A percentile compares a stretch with the other conserved stretches of the same genome.
These are phyloP conservation scores for Diaporthe sp. DNA, from an alignment of 2,329 filamentous ascomycete genomes.

Conservation along the genomic window DNA sequence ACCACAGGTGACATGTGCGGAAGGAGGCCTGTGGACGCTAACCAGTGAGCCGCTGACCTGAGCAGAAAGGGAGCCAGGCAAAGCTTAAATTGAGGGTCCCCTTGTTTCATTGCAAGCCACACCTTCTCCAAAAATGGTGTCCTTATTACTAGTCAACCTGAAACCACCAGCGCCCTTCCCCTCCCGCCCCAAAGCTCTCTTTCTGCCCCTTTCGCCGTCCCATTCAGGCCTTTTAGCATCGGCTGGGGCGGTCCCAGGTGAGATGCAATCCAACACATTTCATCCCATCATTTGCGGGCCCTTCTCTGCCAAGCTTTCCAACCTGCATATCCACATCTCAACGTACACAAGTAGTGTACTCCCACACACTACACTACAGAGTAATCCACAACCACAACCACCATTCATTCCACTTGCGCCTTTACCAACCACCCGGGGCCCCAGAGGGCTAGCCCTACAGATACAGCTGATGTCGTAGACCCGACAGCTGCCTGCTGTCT, in stretches of 20 bases:
- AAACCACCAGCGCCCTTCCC: background rate
- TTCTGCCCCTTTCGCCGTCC: no score
- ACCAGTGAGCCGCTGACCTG: background rate
- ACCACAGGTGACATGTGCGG: no score
- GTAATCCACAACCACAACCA: background rate
- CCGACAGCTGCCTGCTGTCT: no score
- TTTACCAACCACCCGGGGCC: no score
- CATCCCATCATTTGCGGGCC: constrained; percentile 12
- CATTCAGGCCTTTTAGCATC: background rate
- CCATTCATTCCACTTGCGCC: background rate
- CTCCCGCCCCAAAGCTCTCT: background rate
- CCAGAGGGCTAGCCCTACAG: background rate
- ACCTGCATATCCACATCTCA: background rate
- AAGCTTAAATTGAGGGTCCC: constrained; percentile 27
- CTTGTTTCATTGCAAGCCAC: constrained; percentile 26
- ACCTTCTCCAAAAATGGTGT: background rate
- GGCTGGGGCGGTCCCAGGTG: background rate
- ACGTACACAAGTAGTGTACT: background rate
- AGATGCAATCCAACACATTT: background rate
- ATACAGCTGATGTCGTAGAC: background rate
- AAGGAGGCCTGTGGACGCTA: background rate
- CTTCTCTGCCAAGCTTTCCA: constrained; percentile 13
- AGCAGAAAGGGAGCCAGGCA: background rate
- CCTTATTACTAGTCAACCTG: constrained; percentile 7
- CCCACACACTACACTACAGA: background rate